Percentiles rank a stretch among this genome's conserved stretches.
Conservation (phyloP, 2,329 filamentous ascomycete genomes). For the Tolypocladium capitatum region DNA sequence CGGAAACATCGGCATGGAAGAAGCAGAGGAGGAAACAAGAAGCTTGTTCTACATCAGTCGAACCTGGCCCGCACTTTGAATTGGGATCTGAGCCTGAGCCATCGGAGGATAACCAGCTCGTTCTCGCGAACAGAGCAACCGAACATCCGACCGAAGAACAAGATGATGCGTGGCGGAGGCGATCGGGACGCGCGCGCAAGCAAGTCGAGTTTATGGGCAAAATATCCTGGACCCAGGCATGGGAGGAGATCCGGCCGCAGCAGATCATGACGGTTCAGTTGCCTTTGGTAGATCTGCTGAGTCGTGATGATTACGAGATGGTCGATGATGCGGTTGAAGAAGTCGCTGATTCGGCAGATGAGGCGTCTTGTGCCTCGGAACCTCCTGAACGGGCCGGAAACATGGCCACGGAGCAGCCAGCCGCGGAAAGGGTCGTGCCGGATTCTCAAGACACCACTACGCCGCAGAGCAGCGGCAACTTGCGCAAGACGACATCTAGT, state of each 20-base stretch:
- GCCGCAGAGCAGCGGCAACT: not conserved
- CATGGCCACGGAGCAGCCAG: not conserved
- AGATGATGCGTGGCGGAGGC: not conserved
- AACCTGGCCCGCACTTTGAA: not conserved
- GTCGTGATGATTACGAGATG: conserved; percentile 4
- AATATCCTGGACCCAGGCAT: conserved; percentile 15
- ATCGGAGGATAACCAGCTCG: not conserved
- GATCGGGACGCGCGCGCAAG: conserved; percentile 7
- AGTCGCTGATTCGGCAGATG: not conserved
- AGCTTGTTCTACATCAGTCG: not conserved
- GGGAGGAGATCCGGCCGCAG: conserved; percentile 3
- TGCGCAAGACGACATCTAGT: not conserved
- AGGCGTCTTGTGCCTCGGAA: not conserved
- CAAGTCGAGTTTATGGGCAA: conserved; percentile 17
- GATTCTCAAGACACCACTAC: conserved; percentile 16
- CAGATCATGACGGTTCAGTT: conserved; percentile 7
- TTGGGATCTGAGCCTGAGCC: not conserved
- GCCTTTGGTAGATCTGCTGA: conserved; percentile 1
- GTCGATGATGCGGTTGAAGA: conserved; percentile 2
- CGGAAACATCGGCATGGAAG: not conserved
- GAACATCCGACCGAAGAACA: not conserved
- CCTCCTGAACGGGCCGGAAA: conserved; percentile 1
- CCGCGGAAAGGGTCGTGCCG: conserved; percentile 8
- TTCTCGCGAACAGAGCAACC: not conserved
- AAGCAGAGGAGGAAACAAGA: not conserved